phyloP scores from a whole-genome alignment of 169 alveolate genomes.

The Plasmodium gallinaceum region DNA sequence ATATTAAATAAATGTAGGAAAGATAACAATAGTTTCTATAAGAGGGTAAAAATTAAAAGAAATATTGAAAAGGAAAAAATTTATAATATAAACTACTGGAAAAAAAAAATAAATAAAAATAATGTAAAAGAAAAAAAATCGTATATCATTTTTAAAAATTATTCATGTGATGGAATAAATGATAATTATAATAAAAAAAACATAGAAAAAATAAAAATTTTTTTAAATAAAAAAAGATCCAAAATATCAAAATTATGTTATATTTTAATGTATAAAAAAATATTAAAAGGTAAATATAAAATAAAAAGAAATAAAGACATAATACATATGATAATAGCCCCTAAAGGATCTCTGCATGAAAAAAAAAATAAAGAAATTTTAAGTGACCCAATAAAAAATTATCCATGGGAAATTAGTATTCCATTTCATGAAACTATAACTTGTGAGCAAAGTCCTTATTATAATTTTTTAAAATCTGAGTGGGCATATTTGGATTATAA shows the following conservation, averaged over 20 bases:
- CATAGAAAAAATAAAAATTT: no score
- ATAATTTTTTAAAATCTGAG: constrained; percentile 81
- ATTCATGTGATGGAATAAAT: no score
- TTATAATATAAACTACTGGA: no score
- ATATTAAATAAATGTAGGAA: no score
- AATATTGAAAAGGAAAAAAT: no score
- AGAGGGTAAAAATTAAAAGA: no score
- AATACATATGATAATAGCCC: constrained; percentile 61
- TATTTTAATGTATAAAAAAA: not conserved
- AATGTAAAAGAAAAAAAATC: no score
- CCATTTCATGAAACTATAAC: constrained; percentile 79
- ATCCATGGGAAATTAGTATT: constrained; percentile 84
- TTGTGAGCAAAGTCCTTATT: constrained; percentile 75
- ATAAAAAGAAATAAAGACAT: not conserved
- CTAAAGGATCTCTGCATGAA: constrained; percentile 77
- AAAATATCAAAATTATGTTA: not conserved
- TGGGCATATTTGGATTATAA: constrained; percentile 87
- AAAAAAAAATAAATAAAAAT: no score
- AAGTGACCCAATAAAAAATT: constrained; percentile 34
- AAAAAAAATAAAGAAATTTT: constrained; percentile 43
- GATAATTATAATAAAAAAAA: no score
- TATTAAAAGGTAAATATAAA: not conserved
- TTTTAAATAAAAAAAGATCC: no score
- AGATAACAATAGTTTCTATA: no score
- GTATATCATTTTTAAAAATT: no score